Base-by-base conservation (phyloP, 805 yeast genomes). In the Hanseniaspora meyeri region DNA sequence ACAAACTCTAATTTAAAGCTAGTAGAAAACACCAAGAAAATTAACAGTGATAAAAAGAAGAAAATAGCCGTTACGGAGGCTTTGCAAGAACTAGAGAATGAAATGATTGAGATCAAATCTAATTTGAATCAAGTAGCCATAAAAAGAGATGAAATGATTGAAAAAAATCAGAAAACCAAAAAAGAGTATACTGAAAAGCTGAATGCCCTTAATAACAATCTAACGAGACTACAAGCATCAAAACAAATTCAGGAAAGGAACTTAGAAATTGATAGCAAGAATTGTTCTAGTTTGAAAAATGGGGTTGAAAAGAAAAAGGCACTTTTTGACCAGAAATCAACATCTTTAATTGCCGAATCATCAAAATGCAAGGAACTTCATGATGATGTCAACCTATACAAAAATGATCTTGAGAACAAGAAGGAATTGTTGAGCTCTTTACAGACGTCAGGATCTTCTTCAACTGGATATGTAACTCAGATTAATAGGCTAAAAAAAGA, bases 361-460 rank as follows among this genome's bases (percentile, higher is more conserved):
- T 76, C 62, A 68, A 72, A 2, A 59, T 62, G 0, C 67, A 79
- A 11, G 80, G 79, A 50, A 65, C 63, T 0, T 64, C 69, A n/a
- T 70, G 51, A 39, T 6, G 29, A 49, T 31, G 9, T 85, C 24
- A 71, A 68, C 2, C 64, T 65, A 0, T 60, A 80, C 55, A 81
- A 80, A 59, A 72, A 70, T 5, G 73, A 74, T 14, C 73, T 77
- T 49, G 71, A 73, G 37, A 76, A 73, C 58, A 87, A 85, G 62
- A 91, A 87, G 62, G 96, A 90, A 59, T 73, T 90, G 11, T 70
- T 87, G 10, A 85, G 93, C 0, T 83, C 95, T 0, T 73, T 90
- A 43, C 81, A 89, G 0, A 87, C 96, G 0, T 96, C 97, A 63
- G 82, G 90, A n/a, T 85, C 96, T 0, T 79, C 95, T 0, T 82